Conservation (phyloP, 2,329 filamentous ascomycete genomes). For the Cladosporium sphaerospermum region DNA sequence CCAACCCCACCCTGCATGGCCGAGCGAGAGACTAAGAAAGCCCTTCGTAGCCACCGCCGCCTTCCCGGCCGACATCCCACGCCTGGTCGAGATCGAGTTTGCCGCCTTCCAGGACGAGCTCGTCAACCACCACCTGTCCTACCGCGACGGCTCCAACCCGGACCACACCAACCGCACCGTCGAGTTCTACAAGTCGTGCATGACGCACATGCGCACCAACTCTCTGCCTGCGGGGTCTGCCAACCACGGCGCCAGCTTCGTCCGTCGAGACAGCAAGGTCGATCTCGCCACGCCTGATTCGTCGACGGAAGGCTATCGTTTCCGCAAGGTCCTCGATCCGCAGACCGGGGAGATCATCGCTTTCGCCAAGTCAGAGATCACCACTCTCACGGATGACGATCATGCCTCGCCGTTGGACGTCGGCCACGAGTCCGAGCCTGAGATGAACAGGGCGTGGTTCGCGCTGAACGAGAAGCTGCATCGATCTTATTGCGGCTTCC, state of each 20-base stretch:
- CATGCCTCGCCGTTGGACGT: conserved; percentile 23
- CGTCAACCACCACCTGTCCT: conserved; percentile 29
- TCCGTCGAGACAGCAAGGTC: conserved; percentile 5
- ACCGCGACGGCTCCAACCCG: conserved; percentile 24
- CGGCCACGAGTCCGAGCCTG: conserved; percentile 26
- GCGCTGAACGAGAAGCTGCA: conserved; percentile 27
- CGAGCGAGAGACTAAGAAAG: neutral
- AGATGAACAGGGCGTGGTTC: conserved; percentile 32
- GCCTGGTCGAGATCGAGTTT: conserved; percentile 38
- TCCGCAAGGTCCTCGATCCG: conserved; percentile 27
- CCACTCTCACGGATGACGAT: conserved; percentile 23
- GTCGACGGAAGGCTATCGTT: conserved; percentile 12
- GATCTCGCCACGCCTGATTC: conserved; percentile 10
- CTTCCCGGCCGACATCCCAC: conserved; percentile 22
- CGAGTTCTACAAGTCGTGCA: conserved; percentile 16
- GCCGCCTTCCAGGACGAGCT: conserved; percentile 30
- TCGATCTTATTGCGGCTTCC: conserved; percentile 24
- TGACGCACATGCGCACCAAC: conserved; percentile 4
- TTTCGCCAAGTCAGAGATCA: conserved; percentile 27
- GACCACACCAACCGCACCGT: conserved; percentile 24
- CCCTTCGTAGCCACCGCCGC: conserved; percentile 21
- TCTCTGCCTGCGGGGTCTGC: neutral
- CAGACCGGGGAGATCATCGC: conserved; percentile 25
- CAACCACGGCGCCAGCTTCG: neutral
- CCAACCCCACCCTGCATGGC: neutral